These are phyloP conservation scores for Eutypa lata DNA, from an alignment of 2,329 filamentous ascomycete species.

Conservation along the genomic window DNA sequence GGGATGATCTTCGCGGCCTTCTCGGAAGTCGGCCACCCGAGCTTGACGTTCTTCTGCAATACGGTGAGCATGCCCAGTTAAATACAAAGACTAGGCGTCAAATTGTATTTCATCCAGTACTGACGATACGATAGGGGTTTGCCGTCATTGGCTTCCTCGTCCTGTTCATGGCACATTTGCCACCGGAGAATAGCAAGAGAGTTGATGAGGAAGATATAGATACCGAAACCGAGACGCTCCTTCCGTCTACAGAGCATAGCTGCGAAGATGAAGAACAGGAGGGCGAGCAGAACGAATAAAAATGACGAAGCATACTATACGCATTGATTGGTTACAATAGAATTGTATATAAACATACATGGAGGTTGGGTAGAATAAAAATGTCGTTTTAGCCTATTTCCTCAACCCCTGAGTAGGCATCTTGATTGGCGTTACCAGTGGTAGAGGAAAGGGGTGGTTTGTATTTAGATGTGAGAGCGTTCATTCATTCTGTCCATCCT, in stretches of 20 bases:
- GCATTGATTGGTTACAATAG: too few relatives aligned
- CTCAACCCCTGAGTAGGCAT: too few relatives aligned
- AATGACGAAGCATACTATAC: neutral
- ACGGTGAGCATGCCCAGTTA: conserved; percentile 41
- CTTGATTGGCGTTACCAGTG: too few relatives aligned
- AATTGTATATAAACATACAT: too few relatives aligned
- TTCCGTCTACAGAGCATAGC: neutral
- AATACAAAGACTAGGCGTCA: neutral
- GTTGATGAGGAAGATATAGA: conserved; percentile 31
- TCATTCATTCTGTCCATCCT: too few relatives aligned
- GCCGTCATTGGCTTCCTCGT: conserved; percentile 49
- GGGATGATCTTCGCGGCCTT: conserved; percentile 64
- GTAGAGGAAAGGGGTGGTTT: too few relatives aligned
- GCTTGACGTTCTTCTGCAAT: conserved; percentile 66
- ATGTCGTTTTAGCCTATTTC: too few relatives aligned
- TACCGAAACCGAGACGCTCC: conserved; percentile 6
- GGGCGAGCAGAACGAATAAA: neutral
- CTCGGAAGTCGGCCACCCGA: conserved; percentile 54
- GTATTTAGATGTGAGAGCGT: too few relatives aligned
- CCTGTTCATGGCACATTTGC: conserved; percentile 42
- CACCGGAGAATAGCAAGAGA: conserved; percentile 39
- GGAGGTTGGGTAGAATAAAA: too few relatives aligned
- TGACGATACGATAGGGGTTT: conserved; percentile 40
- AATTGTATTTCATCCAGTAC: neutral
- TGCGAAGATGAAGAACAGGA: too few relatives aligned